Evolutionary conservation across 2,329 filamentous ascomycete species (phyloP).

Genomic region (Teratosphaeria zuluensis): DNA sequence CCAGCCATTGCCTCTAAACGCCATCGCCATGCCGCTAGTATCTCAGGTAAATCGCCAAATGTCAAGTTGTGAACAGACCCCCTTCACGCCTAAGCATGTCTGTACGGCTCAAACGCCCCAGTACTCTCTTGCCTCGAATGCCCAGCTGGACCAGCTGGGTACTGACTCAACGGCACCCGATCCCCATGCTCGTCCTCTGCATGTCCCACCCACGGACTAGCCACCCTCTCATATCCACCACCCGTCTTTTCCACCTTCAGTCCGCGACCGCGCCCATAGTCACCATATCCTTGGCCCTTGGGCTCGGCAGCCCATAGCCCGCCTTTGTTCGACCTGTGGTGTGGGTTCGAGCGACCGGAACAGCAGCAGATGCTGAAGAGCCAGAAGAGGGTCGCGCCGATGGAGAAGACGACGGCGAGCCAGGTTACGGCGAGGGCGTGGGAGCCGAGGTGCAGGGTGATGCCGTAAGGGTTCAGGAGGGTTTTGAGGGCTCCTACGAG

Average conservation of each 20-base stretch:
- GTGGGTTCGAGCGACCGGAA: slow-evolving; percentile 50
- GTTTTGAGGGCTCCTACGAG: slow-evolving; percentile 60
- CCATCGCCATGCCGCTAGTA: neutral
- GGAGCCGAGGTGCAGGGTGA: slow-evolving; percentile 56
- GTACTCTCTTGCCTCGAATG: slow-evolving; percentile 12
- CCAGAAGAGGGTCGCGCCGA: slow-evolving; percentile 80
- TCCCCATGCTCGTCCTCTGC: slow-evolving; percentile 13
- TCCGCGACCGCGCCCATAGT: slow-evolving; percentile 19
- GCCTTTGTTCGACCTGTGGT: slow-evolving; percentile 32
- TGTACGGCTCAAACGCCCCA: slow-evolving; percentile 35
- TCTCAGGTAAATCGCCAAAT: neutral
- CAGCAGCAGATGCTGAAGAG: slow-evolving; percentile 87
- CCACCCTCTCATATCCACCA: slow-evolving; percentile 50
- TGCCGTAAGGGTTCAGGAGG: slow-evolving; percentile 61
- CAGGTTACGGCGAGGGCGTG: slow-evolving; percentile 65
- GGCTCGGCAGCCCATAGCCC: slow-evolving; percentile 25
- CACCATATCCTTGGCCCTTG: slow-evolving; percentile 18
- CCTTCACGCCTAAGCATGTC: slow-evolving; percentile 12
- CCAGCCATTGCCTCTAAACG: neutral
- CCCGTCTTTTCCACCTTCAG: slow-evolving; percentile 50
- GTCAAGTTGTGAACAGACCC: neutral
- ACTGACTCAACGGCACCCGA: slow-evolving; percentile 20
- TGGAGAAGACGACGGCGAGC: slow-evolving; percentile 68
- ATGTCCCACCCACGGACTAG: slow-evolving; percentile 29
- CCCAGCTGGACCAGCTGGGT: slow-evolving; percentile 9